A percentile compares a stretch with the other conserved stretches of the same genome.
phyloP scores from a whole-genome alignment of 176 grass and related monocot genomes.

The Luzula sylvatica region DNA sequence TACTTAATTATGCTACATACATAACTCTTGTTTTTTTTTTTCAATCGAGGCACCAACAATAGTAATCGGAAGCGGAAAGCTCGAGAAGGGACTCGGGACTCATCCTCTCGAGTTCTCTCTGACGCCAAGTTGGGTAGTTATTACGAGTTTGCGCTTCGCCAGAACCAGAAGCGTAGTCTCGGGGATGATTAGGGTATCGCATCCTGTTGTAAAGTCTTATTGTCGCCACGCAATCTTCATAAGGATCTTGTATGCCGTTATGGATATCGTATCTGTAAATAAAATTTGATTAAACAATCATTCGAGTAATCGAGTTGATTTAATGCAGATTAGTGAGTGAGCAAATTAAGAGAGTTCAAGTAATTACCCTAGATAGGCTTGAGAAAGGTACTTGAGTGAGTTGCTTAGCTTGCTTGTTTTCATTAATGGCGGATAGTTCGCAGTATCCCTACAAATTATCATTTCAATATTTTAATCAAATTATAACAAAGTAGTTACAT shows the following conservation, averaged over 20 bases:
- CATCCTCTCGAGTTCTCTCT: slow-evolving; percentile 52
- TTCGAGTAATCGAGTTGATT: background rate
- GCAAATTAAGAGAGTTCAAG: background rate
- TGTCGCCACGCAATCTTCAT: slow-evolving; percentile 54
- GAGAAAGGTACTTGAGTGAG: slow-evolving; percentile 63
- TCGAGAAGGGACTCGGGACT: slow-evolving; percentile 39
- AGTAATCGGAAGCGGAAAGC: slow-evolving; percentile 37
- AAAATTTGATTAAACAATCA: slow-evolving; percentile 5
- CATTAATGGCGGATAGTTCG: slow-evolving; percentile 71
- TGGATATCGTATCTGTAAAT: slow-evolving; percentile 30
- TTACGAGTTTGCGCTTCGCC: slow-evolving; percentile 11
- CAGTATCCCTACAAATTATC: slow-evolving; percentile 46
- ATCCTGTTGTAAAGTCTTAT: slow-evolving; percentile 54
- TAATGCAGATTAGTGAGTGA: background rate
- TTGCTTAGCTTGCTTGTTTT: slow-evolving; percentile 89
- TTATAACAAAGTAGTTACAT: background rate
- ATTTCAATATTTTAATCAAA: background rate
- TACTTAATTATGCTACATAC: background rate
- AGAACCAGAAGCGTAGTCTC: background rate
- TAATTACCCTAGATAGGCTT: slow-evolving; percentile 43
- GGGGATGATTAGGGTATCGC: slow-evolving; percentile 22
- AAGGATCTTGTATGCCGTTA: slow-evolving; percentile 37
- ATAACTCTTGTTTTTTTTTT: background rate
- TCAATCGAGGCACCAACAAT: slow-evolving; percentile 66
- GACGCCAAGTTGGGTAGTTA: slow-evolving; percentile 33